Base-by-base conservation (phyloP, 331 rosid genomes). In the Malus hybrid region DNA sequence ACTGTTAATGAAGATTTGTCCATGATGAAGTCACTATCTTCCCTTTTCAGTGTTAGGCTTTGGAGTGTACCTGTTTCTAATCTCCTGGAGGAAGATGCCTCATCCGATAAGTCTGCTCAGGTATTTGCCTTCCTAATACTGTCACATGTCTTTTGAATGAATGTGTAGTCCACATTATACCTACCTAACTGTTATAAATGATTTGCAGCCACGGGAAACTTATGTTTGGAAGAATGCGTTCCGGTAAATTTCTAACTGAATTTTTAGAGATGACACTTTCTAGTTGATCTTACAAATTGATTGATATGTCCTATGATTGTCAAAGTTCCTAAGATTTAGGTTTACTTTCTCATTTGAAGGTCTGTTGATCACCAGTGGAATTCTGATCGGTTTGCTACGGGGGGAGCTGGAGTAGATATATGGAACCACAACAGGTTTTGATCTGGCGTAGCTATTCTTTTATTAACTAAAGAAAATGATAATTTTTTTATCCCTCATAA, bases 301-400 rank as follows among this genome's bases (percentile, higher is more conserved):
- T 39, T 52, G 7, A 42, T 10, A 2, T 78, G 24, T 20, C 44
- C n/a, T 63, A 16, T 54, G 46, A 34, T 71, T 55, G 54, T 44
- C 19, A 15, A 54, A 39, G 66, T 27, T 39, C 46, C 11, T 69
- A 10, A 24, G 42, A 71, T 56, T 69, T 36, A 72, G 70, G 44
- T 65, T 63, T 64, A n/a, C 70, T 24, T 72, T 70, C 63, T 70
- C 27, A 59, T 73, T 79, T 80, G 31, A 73, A 94, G 99, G 90
- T 91, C 89, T 73, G 96, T 46, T 80, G 99, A 95, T 89, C 97
- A 95, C 67, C 95, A 92, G 78, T 90, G 97, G 97, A 88, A 90
- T 15, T 91, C 86, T 24, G 88, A 88, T 82, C 87, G 80, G 76
- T 95, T 95, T 90, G 99, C 99, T 62, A 92, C 99, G 5, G 97